Conservation (phyloP, 805 yeast species). For the Torulaspora quercuum region DNA sequence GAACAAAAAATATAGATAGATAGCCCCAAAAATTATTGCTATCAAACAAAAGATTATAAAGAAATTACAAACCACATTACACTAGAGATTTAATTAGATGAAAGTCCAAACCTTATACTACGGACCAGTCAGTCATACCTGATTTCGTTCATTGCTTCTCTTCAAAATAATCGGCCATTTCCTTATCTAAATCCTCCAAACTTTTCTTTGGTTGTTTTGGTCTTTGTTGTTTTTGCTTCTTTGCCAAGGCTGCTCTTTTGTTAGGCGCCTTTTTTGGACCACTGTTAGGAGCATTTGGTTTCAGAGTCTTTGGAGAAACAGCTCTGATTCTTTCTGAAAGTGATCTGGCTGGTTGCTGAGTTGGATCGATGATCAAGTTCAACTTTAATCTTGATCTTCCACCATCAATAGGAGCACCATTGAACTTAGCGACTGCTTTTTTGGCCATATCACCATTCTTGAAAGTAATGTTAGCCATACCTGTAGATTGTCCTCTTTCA, state of each 20-base stretch:
- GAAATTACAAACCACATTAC: too few relatives aligned
- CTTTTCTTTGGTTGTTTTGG: conserved; percentile 59
- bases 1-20: too few relatives aligned
- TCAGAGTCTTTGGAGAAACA: conserved; percentile 21
- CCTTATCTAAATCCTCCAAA: conserved; percentile 91
- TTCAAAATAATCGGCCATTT: conserved; percentile 93
- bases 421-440: conserved; percentile 75
- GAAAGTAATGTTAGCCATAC: conserved; percentile 86
- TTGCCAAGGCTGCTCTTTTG: conserved; percentile 37
- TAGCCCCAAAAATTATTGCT: too few relatives aligned
- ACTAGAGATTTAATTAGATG: neutral
- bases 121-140: too few relatives aligned
- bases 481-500: conserved; percentile 85
- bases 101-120: neutral
- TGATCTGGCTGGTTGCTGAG: conserved; percentile 50
- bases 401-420: conserved; percentile 90
- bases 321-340: conserved; percentile 70
- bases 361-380: conserved; percentile 84
- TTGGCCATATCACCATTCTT: conserved; percentile 64
- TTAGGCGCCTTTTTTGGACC: conserved; percentile 33
- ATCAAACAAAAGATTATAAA: too few relatives aligned
- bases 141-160: conserved; percentile 28
- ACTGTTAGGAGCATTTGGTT: conserved; percentile 11
- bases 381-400: conserved; percentile 73
- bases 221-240: conserved; percentile 37